phyloP scores from a whole-genome alignment of 2,329 filamentous ascomycete genomes.

The Colletotrichum scovillei region DNA sequence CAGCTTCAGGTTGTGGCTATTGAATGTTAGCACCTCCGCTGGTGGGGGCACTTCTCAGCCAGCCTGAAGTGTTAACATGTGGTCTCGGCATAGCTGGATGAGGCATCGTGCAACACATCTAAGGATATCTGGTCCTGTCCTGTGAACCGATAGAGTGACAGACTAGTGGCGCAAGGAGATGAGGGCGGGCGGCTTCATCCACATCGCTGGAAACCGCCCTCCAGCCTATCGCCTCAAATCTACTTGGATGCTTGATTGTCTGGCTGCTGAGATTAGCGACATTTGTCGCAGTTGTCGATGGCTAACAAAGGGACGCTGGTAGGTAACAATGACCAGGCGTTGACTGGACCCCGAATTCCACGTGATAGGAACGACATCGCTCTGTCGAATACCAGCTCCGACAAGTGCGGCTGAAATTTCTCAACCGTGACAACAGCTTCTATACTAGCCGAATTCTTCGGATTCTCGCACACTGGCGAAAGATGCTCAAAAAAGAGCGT shows the following conservation, averaged over 20 bases:
- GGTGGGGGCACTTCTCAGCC: slow-evolving; percentile 6
- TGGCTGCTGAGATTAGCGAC: not conserved
- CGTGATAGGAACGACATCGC: not conserved
- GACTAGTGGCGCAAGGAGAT: slow-evolving; percentile 19
- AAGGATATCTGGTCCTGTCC: not conserved
- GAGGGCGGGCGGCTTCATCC: not conserved
- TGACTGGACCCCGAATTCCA: not conserved
- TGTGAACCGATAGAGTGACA: slow-evolving; percentile 3
- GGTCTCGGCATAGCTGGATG: slow-evolving; percentile 2
- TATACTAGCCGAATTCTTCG: not conserved
- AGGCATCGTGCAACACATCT: slow-evolving; percentile 17
- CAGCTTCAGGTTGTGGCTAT: slow-evolving; percentile 9
- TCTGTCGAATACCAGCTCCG: not conserved
- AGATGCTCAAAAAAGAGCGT: too few relatives aligned
- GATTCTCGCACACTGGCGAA: too few relatives aligned
- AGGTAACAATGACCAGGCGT: not conserved
- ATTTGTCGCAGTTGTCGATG: not conserved
- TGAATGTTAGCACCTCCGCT: not conserved
- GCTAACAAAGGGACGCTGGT: not conserved
- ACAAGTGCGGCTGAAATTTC: not conserved
- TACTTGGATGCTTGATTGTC: not conserved
- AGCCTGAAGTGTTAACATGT: slow-evolving; percentile 10
- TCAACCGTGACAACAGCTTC: not conserved
- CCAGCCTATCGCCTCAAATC: not conserved
- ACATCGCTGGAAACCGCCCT: not conserved